Evolutionary conservation across 768 basidiomycete species (phyloP), one percentile per base, ranked within the genome.

Genomic region (Megacollybia marginata): DNA sequence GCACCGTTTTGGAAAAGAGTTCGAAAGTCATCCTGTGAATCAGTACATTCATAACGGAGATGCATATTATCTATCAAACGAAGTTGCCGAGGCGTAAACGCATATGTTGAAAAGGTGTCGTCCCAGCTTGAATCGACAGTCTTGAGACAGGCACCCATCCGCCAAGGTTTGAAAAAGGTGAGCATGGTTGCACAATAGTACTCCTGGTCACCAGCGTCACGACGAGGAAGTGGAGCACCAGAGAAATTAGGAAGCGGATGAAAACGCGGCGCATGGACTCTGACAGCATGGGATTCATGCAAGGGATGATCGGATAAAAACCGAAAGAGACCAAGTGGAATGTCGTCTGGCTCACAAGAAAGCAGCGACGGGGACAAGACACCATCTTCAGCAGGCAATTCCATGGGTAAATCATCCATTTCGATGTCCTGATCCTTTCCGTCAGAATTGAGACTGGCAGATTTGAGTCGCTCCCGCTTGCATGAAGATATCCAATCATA

Each of bases 11-110:
- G 53, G 15, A 48, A 34, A 34, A 53, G 50, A 12, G 54, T 48
- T 12, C 49, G 16, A 50, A 46, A 57, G 42, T 58, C 57, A 44
- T 62, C 57, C 32, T 57, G 28, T 4, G 57, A 52, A 55, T 62
- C 57, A 33, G 52, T 33, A 44, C 60, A 62, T 47, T 62, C 59
- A 51, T 62, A 58, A 16, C 35, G 28, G 1, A 61, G 32, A 38
- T 62, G 34, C 43, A 55, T 50, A 38, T 52, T 42, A 5, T 43
- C 23, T 33, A 56, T 56, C 1, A 54, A 34, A 10, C 50, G 33
- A 2, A 33, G 8, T 23, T 49, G 44, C n/a, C 48, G 5, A 16
- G 11, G 11, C 20, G 36, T 48, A 23, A 55, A 55, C 5, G 33
- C 42, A 31, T 55, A 19, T 13, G 46, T 15, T 1, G 38, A 15